Base-by-base conservation (phyloP, 2,329 filamentous ascomycete genomes). In the Penicillium sp. region DNA sequence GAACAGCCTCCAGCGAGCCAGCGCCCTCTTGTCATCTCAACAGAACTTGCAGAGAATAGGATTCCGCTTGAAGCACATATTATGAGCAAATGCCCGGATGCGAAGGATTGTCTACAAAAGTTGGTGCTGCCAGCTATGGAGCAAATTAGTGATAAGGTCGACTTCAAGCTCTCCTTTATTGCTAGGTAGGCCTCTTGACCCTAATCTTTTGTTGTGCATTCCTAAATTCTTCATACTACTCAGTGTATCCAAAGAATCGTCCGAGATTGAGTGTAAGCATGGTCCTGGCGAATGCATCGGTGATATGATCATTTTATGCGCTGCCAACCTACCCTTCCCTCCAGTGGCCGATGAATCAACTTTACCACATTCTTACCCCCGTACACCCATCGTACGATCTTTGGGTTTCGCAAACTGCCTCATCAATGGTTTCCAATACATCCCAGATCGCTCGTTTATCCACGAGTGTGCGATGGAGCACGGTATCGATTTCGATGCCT, bases 61-160 rank as follows among this genome's bases (percentile, higher is more conserved):
- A 89, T 98, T 4, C 90, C 92, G 4, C 79, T 99, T 2, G 95
- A 99, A 76, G 91, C 92, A 58, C 94, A 98, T 76, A 95, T 98
- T 70, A 99, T 98, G 89, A 91, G 88, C 79, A 97, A 98, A 83
- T 99, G 95, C 72, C 93, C 94, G 0, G 95, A 99, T 77, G 93
- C 95, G 2, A 85, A 84, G 75, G 89, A 92, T 73, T 97, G 94
- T 71, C 82, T 99, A 22, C 86, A 87, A 63, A 82, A 93, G 61
- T 80, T 99, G 68, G 84, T 99, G 26, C 79, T 98, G 16, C 95
- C 95, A 0, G 85, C 89, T 25, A 97, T 99, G 93, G 87, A 92
- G 76, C 85, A 86, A 60, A 85, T 93, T 40, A 83, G 86, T 63
- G 86, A 92, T 65, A 95, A 96, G 76, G 92, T 98, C 63, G 89